Conservation (phyloP, 768 basidiomycete species). For the Tylopilus plumbeoviolaceoides region DNA sequence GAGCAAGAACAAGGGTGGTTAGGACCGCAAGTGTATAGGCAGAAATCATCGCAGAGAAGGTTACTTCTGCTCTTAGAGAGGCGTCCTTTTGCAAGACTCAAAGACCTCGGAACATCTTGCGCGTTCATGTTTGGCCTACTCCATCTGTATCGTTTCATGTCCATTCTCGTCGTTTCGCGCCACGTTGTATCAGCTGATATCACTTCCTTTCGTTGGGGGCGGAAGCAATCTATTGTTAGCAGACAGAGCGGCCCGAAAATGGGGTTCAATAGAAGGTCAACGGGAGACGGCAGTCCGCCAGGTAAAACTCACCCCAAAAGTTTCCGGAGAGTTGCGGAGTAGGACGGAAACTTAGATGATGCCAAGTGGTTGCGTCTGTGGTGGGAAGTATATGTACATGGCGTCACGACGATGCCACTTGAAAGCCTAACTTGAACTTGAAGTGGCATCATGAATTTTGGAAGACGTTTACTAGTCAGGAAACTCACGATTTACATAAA, state of each 20-base stretch:
- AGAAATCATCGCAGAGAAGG: neutral
- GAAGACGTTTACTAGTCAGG: too few relatives aligned
- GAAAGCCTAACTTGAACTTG: too few relatives aligned
- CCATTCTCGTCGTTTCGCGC: neutral
- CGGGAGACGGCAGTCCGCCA: too few relatives aligned
- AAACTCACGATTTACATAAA: too few relatives aligned
- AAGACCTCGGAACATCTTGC: neutral
- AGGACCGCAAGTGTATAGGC: neutral
- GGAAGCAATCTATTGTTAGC: neutral
- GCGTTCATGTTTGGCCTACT: neutral
- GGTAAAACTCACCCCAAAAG: too few relatives aligned
- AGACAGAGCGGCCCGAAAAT: neutral
- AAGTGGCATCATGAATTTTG: too few relatives aligned
- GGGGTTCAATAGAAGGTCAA: neutral
- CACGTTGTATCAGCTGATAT: neutral
- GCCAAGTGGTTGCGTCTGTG: too few relatives aligned
- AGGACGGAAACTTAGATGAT: too few relatives aligned
- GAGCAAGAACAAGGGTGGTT: neutral
- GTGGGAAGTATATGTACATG: too few relatives aligned
- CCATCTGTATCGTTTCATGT: neutral
- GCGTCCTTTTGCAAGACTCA: neutral
- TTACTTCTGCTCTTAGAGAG: neutral
- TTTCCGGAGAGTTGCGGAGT: too few relatives aligned
- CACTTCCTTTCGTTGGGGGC: neutral
- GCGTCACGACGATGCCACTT: too few relatives aligned